These are phyloP conservation scores for Triticum aestivum DNA, from an alignment of 176 grass and related monocot species.

Conservation along the genomic window IWGSC_CS_RefSeq_v2.1 NC_057814.1:35383829-35384328, in stretches of 20 bases:
- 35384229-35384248: constrained; percentile 36
- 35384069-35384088: constrained; percentile 9
- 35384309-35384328: constrained; percentile 25
- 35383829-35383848: too few species aligned
- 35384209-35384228: constrained; percentile 22
- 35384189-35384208: constrained; percentile 16
- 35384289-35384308: constrained; percentile 27
- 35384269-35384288: constrained; percentile 15
- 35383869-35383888: too few species aligned
- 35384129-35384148: constrained; percentile 32
- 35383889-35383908: too few species aligned
- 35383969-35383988: neutral
- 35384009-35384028: constrained; percentile 10
- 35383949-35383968: too few species aligned
- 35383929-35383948: too few species aligned
- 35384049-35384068: constrained; percentile 7
- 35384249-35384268: constrained; percentile 26
- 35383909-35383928: too few species aligned
- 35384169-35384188: constrained; percentile 24
- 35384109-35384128: constrained; percentile 18
- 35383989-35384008: neutral
- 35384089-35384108: constrained; percentile 9
- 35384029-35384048: constrained; percentile 20
- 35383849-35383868: too few species aligned
- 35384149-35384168: constrained; percentile 20